Conservation (phyloP, 805 yeast species). For the Isabelozyma pseudorhagii region DNA sequence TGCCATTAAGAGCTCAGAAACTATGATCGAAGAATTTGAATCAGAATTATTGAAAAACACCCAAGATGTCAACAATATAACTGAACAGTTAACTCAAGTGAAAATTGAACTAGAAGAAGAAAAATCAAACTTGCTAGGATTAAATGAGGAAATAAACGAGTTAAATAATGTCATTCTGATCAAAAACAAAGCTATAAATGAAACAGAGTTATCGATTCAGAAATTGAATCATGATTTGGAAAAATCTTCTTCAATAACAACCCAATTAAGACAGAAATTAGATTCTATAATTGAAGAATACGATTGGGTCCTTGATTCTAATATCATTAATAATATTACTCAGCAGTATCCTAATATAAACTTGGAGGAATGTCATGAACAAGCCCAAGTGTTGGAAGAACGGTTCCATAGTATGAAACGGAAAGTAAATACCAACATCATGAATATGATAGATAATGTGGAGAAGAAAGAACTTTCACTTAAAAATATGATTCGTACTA, state of each 20-base stretch:
- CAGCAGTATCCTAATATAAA: constrained; percentile 62
- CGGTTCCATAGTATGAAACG: constrained; percentile 69
- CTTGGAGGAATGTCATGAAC: constrained; percentile 57
- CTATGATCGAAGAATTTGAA: constrained; percentile 26
- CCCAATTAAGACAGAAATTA: constrained; percentile 34
- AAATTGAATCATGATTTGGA: constrained; percentile 54
- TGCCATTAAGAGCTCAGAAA: constrained; percentile 33
- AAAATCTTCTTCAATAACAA: constrained; percentile 38
- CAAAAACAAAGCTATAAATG: constrained; percentile 44
- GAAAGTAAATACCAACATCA: constrained; percentile 79
- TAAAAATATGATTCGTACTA: constrained; percentile 77
- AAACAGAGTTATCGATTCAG: constrained; percentile 50
- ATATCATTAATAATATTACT: constrained; percentile 52
- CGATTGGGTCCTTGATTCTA: constrained; percentile 73
- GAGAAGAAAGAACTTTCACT: constrained; percentile 81
- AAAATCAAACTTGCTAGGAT: constrained; percentile 56
- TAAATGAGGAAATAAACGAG: constrained; percentile 74
- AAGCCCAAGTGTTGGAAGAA: constrained; percentile 53
- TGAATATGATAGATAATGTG: constrained; percentile 88
- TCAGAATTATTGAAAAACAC: constrained; percentile 3
- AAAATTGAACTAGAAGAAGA: constrained; percentile 47
- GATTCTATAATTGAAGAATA: constrained; percentile 50
- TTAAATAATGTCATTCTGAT: constrained; percentile 43
- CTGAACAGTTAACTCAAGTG: constrained; percentile 12
- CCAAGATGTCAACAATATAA: constrained; percentile 20